Base-by-base conservation (phyloP, 306 rosid species). In the Begonia peltatifolia region DNA sequence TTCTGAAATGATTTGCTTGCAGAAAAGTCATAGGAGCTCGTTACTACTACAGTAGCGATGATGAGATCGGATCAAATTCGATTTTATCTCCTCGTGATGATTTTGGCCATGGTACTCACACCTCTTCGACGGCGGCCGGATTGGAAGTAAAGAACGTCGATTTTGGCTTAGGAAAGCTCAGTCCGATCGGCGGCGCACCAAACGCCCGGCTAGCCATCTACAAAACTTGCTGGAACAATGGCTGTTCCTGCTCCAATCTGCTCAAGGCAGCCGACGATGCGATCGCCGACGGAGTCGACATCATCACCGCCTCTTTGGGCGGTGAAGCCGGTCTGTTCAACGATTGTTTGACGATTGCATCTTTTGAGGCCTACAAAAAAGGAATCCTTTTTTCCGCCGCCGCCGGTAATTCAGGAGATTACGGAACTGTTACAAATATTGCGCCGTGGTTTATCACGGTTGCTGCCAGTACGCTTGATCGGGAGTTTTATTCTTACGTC, bases 31-130 rank as follows among this genome's bases (percentile, higher is more conserved):
- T 42, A 10, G 64, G 57, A 8, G 56, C 57, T 12, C 56, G 56
- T 6, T 60, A 18, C 25, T 50, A 59, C 14, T 12, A 15, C 12
- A 3, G 18, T 9, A 55, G 63, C 6, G 49, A 44, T 12, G 48
- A 44, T 44, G 48, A 10, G n/a, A n/a, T 30, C 6, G 18, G 55
- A 51, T 2, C 12, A 14, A 0, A 2, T 5, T 51, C 13, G 20
- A 10, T 18, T 15, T 51, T 22, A 11, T 41, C 51, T 1, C 17
- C 57, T 6, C 7, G 64, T 13, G 56, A 60, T 11, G 50, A 42
- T 51, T 38, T 10, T 16, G 64, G 64, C 16, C 64, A 60, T 20
- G 64, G 50, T 9, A 60, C 49, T 22, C 64, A 60, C 15, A 60
- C 50, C 1, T 38, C 43, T 6, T 51, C 64, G 6, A 51, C 10